A percentile compares a stretch with the other conserved stretches of the same genome.
Conservation (phyloP, 2,329 filamentous ascomycete species). For the Trichothecium sympodiale region DNA sequence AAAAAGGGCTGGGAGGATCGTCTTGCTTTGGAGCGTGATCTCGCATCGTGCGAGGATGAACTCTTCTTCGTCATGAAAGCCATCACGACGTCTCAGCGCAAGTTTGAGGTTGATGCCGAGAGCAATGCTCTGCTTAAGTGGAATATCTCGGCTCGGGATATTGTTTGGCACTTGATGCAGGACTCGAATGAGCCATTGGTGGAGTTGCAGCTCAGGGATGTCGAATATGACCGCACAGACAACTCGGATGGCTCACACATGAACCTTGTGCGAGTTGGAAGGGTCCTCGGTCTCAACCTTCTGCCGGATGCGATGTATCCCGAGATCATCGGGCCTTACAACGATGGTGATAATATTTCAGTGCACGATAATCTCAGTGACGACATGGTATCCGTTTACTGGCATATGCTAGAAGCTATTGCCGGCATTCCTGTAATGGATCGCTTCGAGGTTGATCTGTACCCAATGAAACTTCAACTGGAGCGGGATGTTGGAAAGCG, state of each 20-base stretch:
- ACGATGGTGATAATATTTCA: constrained; percentile 51
- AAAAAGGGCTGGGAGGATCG: constrained; percentile 86
- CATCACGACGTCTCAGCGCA: constrained; percentile 90
- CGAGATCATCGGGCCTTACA: constrained; percentile 86
- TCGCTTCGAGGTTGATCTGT: constrained; percentile 87
- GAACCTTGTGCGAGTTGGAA: constrained; percentile 81
- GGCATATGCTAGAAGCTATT: constrained; percentile 97
- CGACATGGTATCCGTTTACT: constrained; percentile 89
- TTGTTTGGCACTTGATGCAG: constrained; percentile 92
- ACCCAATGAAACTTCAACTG: constrained; percentile 86
- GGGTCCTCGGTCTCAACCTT: constrained; percentile 80
- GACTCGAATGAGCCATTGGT: constrained; percentile 80
- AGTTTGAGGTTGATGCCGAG: constrained; percentile 60
- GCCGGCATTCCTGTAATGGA: constrained; percentile 96
- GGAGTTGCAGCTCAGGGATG: constrained; percentile 84
- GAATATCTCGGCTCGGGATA: constrained; percentile 88
- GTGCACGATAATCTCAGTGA: constrained; percentile 35
- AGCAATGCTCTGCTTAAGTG: constrained; percentile 76
- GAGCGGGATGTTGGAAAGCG: constrained; percentile 88
- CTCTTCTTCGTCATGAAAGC: constrained; percentile 99
- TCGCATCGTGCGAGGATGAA: constrained; percentile 87
- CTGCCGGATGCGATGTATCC: constrained; percentile 87
- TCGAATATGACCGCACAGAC: constrained; percentile 89
- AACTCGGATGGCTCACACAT: constrained; percentile 95
- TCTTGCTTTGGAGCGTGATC: constrained; percentile 76